These are phyloP conservation scores for Grammothele lineata DNA, from an alignment of 768 basidiomycete genomes.

Conservation along the genomic window DNA sequence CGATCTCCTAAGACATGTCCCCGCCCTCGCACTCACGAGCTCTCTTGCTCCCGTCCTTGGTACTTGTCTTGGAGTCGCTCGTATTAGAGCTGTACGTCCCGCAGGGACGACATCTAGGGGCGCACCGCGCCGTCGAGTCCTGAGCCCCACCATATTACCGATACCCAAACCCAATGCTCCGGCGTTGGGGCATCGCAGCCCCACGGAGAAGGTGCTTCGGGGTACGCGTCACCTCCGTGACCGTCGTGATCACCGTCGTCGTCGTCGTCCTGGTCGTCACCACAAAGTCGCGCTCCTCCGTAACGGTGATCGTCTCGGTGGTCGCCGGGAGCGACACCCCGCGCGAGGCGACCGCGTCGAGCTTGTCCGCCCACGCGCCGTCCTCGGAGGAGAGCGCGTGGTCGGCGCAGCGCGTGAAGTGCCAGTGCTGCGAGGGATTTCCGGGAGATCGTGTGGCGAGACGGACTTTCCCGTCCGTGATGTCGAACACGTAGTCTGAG, in stretches of 20 bases:
- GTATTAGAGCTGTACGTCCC: too few relatives aligned
- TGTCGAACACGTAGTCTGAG: conserved; percentile 18
- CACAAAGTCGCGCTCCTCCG: conserved; percentile 19
- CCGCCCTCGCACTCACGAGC: too few relatives aligned
- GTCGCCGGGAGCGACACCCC: conserved; percentile 11
- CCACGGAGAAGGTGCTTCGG: conserved; percentile 6
- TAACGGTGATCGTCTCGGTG: conserved; percentile 21
- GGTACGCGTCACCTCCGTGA: conserved; percentile 22
- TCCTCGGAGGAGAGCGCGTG: conserved; percentile 1
- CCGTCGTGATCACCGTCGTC: conserved; percentile 23
- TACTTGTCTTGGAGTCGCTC: too few relatives aligned
- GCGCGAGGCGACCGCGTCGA: conserved; percentile 2
- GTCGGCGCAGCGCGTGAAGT: conserved; percentile 17
- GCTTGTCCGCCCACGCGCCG: conserved; percentile 6
- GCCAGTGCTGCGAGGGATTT: conserved; percentile 21
- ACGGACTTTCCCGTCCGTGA: conserved; percentile 14
- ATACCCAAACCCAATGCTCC: conserved; percentile 15
- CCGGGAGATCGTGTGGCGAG: neutral
- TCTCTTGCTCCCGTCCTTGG: too few relatives aligned
- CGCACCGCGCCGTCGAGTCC: too few relatives aligned
- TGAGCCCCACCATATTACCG: neutral
- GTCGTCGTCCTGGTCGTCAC: conserved; percentile 26
- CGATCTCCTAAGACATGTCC: too few relatives aligned
- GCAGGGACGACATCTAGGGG: too few relatives aligned
- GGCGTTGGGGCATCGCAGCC: too few relatives aligned